phyloP scores from a whole-genome alignment of 768 basidiomycete species.

The Boletus huronensis region DNA sequence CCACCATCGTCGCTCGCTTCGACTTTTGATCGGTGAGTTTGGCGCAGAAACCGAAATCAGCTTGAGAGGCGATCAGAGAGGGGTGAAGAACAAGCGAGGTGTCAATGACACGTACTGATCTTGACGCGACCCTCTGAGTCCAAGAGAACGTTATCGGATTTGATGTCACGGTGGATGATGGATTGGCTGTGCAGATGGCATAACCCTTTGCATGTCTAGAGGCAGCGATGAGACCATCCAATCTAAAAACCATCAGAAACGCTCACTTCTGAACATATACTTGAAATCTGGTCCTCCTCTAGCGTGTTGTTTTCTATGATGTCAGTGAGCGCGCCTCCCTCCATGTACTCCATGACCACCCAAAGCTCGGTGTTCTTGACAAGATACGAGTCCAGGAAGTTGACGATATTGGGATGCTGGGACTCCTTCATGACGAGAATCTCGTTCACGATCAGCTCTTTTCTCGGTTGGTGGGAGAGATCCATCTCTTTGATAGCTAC shows the following conservation, averaged over 20 bases:
- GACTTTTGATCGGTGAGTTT: constrained; percentile 96
- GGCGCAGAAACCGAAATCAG: constrained; percentile 96
- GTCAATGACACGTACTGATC: constrained; percentile 71
- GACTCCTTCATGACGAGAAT: constrained; percentile 99
- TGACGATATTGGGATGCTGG: constrained; percentile 96
- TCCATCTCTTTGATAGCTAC: constrained; percentile 99
- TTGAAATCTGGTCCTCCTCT: constrained; percentile 92
- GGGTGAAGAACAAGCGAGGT: neutral
- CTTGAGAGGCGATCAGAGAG: constrained; percentile 39
- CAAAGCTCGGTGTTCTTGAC: constrained; percentile 87
- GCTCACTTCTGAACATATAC: constrained; percentile 85
- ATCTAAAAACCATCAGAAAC: neutral
- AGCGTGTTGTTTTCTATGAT: constrained; percentile 96
- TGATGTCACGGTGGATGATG: constrained; percentile 97
- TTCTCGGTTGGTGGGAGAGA: constrained; percentile 88
- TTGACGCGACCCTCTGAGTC: constrained; percentile 93
- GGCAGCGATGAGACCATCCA: neutral
- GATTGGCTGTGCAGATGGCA: constrained; percentile 90
- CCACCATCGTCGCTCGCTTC: constrained; percentile 97
- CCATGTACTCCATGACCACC: constrained; percentile 99
- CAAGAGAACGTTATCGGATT: constrained; percentile 92
- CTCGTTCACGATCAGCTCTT: constrained; percentile 97
- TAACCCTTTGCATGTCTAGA: constrained; percentile 90
- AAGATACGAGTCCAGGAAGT: constrained; percentile 89
- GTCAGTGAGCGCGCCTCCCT: constrained; percentile 95